A percentile compares a stretch with the other conserved stretches of the same genome.
phyloP scores from a whole-genome alignment of 2,329 filamentous ascomycete species.

The Trichoderma oligosporum region DNA sequence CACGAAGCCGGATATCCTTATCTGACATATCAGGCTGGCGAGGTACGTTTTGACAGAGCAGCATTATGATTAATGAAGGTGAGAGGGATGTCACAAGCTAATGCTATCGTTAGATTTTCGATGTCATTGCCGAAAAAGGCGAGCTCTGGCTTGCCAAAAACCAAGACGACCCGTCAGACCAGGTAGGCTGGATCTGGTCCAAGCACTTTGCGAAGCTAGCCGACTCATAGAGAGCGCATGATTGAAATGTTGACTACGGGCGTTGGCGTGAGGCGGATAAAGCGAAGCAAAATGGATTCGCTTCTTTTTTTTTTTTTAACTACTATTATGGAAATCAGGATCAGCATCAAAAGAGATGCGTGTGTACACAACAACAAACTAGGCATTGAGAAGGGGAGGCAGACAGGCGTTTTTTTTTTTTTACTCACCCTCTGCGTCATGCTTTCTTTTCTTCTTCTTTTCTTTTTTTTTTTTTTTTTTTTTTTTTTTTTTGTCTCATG shows the following conservation, averaged over 20 bases:
- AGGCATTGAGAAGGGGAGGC: constrained; percentile 16
- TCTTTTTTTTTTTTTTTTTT: constrained; percentile 21
- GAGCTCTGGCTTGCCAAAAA: constrained; percentile 98
- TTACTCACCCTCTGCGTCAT: too few species aligned
- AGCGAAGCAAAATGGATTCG: constrained; percentile 11
- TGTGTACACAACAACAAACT: constrained; percentile 17
- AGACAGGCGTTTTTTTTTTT: constrained; percentile 17
- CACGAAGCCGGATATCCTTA: constrained; percentile 95
- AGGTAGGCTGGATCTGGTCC: constrained; percentile 97
- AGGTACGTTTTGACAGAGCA: constrained; percentile 60
- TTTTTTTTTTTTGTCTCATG: constrained; percentile 19
- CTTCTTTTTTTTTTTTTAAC: too few species aligned
- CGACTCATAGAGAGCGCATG: constrained; percentile 39
- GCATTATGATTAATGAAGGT: too few species aligned
- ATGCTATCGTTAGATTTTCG: constrained; percentile 60
- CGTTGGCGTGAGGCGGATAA: constrained; percentile 23
- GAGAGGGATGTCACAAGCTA: background rate
- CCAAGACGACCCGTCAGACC: constrained; percentile 77
- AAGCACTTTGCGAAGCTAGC: constrained; percentile 83
- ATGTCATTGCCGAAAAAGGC: constrained; percentile 92
- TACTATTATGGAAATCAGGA: constrained; percentile 9
- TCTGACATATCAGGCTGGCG: constrained; percentile 88
- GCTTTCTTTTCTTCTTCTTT: constrained; percentile 17
- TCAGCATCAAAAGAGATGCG: constrained; percentile 16
- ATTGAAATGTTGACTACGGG: constrained; percentile 18